Base-by-base conservation (phyloP, 2,329 filamentous ascomycete genomes). In the Chalara sp. region DNA sequence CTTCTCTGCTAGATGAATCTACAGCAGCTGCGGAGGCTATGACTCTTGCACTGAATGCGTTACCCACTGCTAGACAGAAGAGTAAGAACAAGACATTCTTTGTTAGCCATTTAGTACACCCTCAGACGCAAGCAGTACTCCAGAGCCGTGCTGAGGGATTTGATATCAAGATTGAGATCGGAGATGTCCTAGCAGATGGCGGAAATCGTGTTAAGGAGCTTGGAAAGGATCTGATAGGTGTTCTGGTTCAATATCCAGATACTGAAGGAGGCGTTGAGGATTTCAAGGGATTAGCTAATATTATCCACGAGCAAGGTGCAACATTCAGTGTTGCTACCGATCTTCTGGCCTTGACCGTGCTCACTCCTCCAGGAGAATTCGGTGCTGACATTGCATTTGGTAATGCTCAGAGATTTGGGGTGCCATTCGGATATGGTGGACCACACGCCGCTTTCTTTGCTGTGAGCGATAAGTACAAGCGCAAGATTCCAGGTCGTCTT, bases 371-470 rank as follows among this genome's bases (percentile, higher is more conserved):
- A 0, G 91, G 91, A 46, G 92, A 96, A 65, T 96, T 92, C 71
- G 92, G 92, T 41, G 92, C 92, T 28, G 92, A 97, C 65, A 89
- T 97, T 61, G 92, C 91, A 5, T 95, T 97, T 65, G 92, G 92
- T 58, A 96, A 86, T 64, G 84, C 92, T 12, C 92, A 97, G 72
- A 78, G 92, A 52, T 87, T 96, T 55, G 92, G 92, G 67, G 88
- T 97, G 10, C 91, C 92, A 2, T 82, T 96, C 65, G 92, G 92
- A 46, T 95, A 85, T 61, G 92, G 92, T 63, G 92, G 92, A 21
- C 92, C 92, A n/a, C 92, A 96, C 64, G 92, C 92, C 30, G 92
- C 91, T 13, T 97, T 97, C 79, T 96, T 97, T 67, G 88, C 92
- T 21, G 90, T 91, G 49, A 82, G 82, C 49, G 91, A 96, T 46